Evolutionary conservation across 108 stramenopile genomes (phyloP).

Genomic region (Tribonema minus): DNA sequence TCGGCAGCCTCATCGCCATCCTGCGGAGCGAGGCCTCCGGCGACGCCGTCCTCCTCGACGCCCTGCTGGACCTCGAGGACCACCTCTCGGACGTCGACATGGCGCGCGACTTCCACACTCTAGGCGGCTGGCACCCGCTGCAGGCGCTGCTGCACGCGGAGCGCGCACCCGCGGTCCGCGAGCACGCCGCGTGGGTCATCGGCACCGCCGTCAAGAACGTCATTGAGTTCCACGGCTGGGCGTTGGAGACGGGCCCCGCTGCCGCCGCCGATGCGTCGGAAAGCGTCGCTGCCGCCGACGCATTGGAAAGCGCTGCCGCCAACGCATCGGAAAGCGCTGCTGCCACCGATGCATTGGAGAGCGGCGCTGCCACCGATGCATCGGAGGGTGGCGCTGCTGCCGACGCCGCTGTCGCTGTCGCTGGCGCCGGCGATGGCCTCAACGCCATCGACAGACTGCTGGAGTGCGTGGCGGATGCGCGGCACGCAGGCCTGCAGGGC

Average conservation of each 20-base stretch:
- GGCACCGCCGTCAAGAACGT: slow-evolving; percentile 87
- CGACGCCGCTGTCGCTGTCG: no score
- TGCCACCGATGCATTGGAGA: no score
- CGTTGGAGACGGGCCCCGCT: slow-evolving; percentile 63
- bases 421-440: no score
- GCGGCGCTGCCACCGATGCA: no score
- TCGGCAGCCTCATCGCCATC: slow-evolving; percentile 34
- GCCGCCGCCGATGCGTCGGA: no score
- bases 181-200: slow-evolving; percentile 72
- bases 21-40: slow-evolving; percentile 42
- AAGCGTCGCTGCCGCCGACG: no score
- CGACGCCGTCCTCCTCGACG: slow-evolving; percentile 52
- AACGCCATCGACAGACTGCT: no score
- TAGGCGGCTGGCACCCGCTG: slow-evolving; percentile 79
- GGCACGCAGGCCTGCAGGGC: no score
- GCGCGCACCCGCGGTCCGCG: slow-evolving; percentile 58
- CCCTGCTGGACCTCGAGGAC: slow-evolving; percentile 76
- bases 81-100: slow-evolving; percentile 83
- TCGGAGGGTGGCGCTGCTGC: no score
- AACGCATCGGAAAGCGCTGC: no score
- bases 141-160: slow-evolving; percentile 58
- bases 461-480: no score
- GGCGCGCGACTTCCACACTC: slow-evolving; percentile 85
- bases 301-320: no score
- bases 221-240: slow-evolving; percentile 73